Evolutionary conservation across 2,329 filamentous ascomycete genomes (phyloP).

Genomic region (Diaporthe sp.): DNA sequence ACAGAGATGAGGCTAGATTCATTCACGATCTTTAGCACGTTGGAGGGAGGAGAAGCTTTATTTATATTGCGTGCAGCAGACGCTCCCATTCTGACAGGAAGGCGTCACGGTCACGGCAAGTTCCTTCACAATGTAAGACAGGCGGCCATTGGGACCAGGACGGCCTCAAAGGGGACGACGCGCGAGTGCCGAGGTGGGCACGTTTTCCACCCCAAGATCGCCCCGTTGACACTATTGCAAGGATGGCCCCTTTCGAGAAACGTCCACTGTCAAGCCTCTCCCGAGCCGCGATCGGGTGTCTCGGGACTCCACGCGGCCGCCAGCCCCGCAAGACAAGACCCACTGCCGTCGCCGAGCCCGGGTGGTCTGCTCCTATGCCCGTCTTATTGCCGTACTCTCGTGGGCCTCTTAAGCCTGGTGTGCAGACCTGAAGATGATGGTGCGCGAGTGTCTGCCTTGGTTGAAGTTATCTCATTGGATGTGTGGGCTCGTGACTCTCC

Average conservation of each 20-base stretch:
- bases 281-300: constrained; percentile 4
- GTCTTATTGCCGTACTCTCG: constrained; percentile 11
- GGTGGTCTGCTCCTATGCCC: not conserved
- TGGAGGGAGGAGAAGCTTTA: not conserved
- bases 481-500: not conserved
- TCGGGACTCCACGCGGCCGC: constrained; percentile 10
- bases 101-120: not conserved
- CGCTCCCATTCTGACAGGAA: not conserved
- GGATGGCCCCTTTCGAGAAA: not conserved
- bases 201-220: not conserved
- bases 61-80: not conserved
- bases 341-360: not conserved
- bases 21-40: not conserved
- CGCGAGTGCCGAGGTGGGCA: constrained; percentile 14
- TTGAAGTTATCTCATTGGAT: not conserved
- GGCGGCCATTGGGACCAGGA: not conserved
- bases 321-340: not conserved
- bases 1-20: not conserved
- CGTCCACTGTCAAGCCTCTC: not conserved
- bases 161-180: not conserved
- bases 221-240: not conserved
- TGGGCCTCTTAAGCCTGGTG: not conserved
- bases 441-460: not conserved
- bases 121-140: not conserved
- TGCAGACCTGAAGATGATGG: not conserved